Conservation (phyloP, 805 yeast species). For the Candida pini region DNA sequence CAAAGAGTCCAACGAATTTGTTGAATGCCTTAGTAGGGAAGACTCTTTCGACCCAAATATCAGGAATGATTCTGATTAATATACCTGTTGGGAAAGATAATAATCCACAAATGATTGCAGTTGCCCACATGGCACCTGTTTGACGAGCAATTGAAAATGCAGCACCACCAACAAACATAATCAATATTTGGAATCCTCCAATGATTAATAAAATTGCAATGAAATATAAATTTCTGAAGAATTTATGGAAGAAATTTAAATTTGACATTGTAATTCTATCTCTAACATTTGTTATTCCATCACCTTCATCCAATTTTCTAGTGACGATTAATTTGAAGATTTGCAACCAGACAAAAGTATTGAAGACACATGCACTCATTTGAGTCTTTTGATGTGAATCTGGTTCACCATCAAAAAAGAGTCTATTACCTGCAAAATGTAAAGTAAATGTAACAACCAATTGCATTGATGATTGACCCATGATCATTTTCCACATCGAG, state of each 20-base stretch:
- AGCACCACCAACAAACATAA: slow-evolving; percentile 96
- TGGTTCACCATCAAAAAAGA: slow-evolving; percentile 42
- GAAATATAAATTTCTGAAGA: slow-evolving; percentile 80
- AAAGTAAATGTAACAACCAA: slow-evolving; percentile 71
- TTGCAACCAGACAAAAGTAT: slow-evolving; percentile 97
- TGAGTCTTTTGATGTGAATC: slow-evolving; percentile 46
- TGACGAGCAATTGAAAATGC: slow-evolving; percentile 82
- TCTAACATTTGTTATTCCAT: slow-evolving; percentile 50
- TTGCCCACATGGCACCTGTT: slow-evolving; percentile 85
- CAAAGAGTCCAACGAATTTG: slow-evolving; percentile 16
- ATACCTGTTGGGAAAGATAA: slow-evolving; percentile 77
- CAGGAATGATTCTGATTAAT: slow-evolving; percentile 76
- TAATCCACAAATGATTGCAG: slow-evolving; percentile 77
- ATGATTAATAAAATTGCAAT: slow-evolving; percentile 65
- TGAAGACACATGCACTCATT: slow-evolving; percentile 82
- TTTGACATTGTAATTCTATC: slow-evolving; percentile 59
- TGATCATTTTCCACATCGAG: slow-evolving; percentile 98
- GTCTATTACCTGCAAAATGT: slow-evolving; percentile 67
- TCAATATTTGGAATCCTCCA: slow-evolving; percentile 78
- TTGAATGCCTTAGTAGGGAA: slow-evolving; percentile 60
- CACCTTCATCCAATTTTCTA: slow-evolving; percentile 85
- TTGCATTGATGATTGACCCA: slow-evolving; percentile 81
- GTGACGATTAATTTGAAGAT: slow-evolving; percentile 89
- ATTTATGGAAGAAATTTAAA: slow-evolving; percentile 77
- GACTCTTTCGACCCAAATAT: slow-evolving; percentile 56